phyloP scores from a whole-genome alignment of 441 rosid species.

The Rhodomyrtus psidioides region DNA sequence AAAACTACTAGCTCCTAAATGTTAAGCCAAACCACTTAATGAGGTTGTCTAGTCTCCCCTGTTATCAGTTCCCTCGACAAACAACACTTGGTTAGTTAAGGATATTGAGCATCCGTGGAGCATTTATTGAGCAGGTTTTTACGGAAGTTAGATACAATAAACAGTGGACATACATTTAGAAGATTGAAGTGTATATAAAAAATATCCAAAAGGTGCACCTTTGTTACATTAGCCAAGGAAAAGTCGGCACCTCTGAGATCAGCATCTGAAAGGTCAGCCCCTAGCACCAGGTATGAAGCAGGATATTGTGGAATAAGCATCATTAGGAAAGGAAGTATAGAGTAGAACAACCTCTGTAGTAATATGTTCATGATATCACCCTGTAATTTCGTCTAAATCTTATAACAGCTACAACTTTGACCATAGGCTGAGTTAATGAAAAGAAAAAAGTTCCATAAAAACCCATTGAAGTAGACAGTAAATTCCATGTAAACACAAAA shows the following conservation, averaged over 20 bases:
- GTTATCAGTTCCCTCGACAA: neutral
- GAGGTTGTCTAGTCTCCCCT: neutral
- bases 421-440: neutral
- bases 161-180: neutral
- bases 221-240: slow-evolving; percentile 81
- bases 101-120: neutral
- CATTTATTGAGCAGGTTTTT: neutral
- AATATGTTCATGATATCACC: neutral
- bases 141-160: neutral
- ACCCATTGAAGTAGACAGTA: neutral
- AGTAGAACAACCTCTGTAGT: neutral
- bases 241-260: slow-evolving; percentile 86
- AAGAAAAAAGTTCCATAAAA: neutral
- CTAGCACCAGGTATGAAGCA: slow-evolving; percentile 20
- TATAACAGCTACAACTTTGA: neutral
- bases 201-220: slow-evolving; percentile 27
- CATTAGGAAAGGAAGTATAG: neutral
- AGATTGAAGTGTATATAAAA: neutral
- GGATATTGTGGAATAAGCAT: neutral
- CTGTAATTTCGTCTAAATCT: neutral
- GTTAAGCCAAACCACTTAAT: neutral
- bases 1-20: neutral
- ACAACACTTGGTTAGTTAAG: neutral
- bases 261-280: slow-evolving; percentile 88
- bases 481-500: neutral